Conservation (phyloP, 2,329 filamentous ascomycete genomes). For the Aspergillus transmontanensis region DNA sequence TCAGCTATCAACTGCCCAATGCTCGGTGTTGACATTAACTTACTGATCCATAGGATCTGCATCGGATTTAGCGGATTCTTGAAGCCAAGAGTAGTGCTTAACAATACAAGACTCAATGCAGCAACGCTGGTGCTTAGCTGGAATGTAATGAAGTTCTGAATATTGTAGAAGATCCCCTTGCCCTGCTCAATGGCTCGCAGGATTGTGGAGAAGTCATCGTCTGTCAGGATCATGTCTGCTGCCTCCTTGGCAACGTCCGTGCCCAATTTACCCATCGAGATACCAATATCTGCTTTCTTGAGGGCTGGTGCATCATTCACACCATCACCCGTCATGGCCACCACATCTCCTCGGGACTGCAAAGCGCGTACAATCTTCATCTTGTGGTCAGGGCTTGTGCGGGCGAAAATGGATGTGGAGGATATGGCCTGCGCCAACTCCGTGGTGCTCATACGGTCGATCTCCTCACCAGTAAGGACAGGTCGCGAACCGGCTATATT, state of each 20-base stretch:
- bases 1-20: conserved; percentile 27
- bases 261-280: conserved; percentile 92
- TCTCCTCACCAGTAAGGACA: conserved; percentile 85
- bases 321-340: conserved; percentile 98
- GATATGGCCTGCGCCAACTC: conserved; percentile 84
- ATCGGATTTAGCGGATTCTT: conserved; percentile 97
- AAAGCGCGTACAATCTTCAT: conserved; percentile 93
- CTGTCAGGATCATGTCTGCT: conserved; percentile 83
- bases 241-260: conserved; percentile 97
- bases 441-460: conserved; percentile 87
- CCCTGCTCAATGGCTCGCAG: conserved; percentile 95
- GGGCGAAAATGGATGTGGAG: conserved; percentile 90
- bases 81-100: conserved; percentile 91
- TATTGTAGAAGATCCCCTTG: conserved; percentile 99
- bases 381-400: conserved; percentile 96
- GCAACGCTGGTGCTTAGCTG: conserved; percentile 97
- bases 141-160: conserved; percentile 98
- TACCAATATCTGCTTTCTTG: conserved; percentile 97
- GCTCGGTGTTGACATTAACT: conserved; percentile 44
- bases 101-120: conserved; percentile 82
- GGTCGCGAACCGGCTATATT: conserved; percentile 54
- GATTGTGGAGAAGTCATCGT: conserved; percentile 90
- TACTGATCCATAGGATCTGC: conserved; percentile 99
- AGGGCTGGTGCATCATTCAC: conserved; percentile 96
- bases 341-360: conserved; percentile 90